Conservation (phyloP, 2,329 filamentous ascomycete genomes). For the Colletotrichum limetticola region DNA sequence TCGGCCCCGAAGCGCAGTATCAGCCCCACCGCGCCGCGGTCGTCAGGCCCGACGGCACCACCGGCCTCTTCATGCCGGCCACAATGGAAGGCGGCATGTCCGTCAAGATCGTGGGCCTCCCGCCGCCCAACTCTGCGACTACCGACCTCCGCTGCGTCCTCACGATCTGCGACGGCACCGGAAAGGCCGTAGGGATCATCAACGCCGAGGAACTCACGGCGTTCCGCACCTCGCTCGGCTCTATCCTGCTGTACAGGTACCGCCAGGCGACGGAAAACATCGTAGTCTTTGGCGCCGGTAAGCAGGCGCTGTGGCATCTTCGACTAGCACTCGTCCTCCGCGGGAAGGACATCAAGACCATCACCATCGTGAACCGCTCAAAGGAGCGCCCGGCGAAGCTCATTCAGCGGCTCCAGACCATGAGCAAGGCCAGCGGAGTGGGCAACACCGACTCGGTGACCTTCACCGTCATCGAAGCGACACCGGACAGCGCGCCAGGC, state of each 20-base stretch:
- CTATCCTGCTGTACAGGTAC: constrained; percentile 23
- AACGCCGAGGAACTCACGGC: constrained; percentile 77
- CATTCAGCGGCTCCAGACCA: constrained; percentile 35
- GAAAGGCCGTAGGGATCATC: constrained; percentile 67
- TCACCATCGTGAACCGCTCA: constrained; percentile 49
- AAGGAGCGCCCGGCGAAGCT: constrained; percentile 1
- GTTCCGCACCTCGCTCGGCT: constrained; percentile 72
- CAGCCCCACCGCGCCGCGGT: constrained; percentile 72
- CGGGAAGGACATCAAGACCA: constrained; percentile 38
- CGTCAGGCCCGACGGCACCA: constrained; percentile 68
- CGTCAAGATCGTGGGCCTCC: constrained; percentile 68
- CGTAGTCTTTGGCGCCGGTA: constrained; percentile 38
- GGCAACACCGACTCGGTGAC: constrained; percentile 13
- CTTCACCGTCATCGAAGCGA: constrained; percentile 25
- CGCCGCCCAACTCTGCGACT: constrained; percentile 34
- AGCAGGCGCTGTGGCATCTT: constrained; percentile 70
- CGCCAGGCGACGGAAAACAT: constrained; percentile 39
- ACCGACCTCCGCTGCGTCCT: constrained; percentile 56
- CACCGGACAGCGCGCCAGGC: constrained; percentile 33
- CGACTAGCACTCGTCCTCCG: constrained; percentile 69
- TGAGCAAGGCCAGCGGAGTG: constrained; percentile 35
- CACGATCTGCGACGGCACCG: constrained; percentile 32
- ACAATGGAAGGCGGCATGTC: constrained; percentile 68
- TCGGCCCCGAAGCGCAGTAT: constrained; percentile 67
- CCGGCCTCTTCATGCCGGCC: constrained; percentile 75